Evolutionary conservation across 805 yeast species (phyloP), one percentile per base, ranked within the genome.

Genomic region (Wickerhamomyces xylosicus): DNA sequence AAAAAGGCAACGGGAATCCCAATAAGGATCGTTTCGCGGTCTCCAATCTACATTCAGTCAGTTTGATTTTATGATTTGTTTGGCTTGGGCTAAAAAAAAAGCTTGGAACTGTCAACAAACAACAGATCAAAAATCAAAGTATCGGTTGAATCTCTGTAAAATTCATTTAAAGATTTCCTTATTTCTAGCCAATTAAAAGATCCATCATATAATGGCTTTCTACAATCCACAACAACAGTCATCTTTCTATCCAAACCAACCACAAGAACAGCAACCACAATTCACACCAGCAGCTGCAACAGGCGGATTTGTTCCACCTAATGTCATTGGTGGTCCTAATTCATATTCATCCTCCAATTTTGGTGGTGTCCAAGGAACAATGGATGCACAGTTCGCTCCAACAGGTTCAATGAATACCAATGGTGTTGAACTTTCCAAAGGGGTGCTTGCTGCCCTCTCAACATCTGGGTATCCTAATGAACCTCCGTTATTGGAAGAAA

Each of bases 391-490:
- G 34, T 48, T 54, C 15, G 49, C 52, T 2, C 19, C 33, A 15
- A 34, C 51, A 2, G 56, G 50, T 1, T 47, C 51, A 13, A 36
- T 51, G 41, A 54, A 53, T 3, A 60, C 57, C n/a, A 61, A 56
- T 31, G 33, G 33, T 9, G 19, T 17, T 4, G 64, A 63, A 38
- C 65, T 90, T 37, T 70, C 85, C 1, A 65, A 76, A 0, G 98
- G 98, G 1, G 55, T 87, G 35, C 59, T 94, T 5, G 95, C 96
- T 4, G 98, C 97, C 0, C 80, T 92, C 52, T 85, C 96, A 2
- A 83, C 96, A 0, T 69, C 82, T 1, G 98, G 98, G 1, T 92
- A 92, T 54, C 79, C 95, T 0, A 90, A 87, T n/a, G 98, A 92
- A 58, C 89, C 95, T 0, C 87, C 97, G 3, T 65, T 92, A 35